Conservation (phyloP, 495 filamentous ascomycete genomes). For the Viridothelium virens region DNA sequence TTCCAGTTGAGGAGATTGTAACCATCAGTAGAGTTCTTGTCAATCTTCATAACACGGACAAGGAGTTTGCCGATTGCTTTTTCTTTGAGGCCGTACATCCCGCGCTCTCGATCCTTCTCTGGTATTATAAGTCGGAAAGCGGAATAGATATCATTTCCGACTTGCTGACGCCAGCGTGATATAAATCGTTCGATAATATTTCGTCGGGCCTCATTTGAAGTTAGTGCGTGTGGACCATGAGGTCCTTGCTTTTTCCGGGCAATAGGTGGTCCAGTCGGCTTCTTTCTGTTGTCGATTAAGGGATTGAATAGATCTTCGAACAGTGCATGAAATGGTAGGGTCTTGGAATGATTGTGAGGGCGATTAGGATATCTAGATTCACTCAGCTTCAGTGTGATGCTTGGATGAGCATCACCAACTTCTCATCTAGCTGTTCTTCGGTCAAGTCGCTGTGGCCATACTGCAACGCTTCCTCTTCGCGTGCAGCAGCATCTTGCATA, state of each 20-base stretch:
- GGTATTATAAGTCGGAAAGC: constrained; percentile 88
- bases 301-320: constrained; percentile 77
- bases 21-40: constrained; percentile 82
- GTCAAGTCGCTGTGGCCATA: constrained; percentile 40
- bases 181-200: constrained; percentile 87
- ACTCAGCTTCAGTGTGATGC: neutral
- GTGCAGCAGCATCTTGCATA: constrained; percentile 35
- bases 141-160: constrained; percentile 88
- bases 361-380: constrained; percentile 67
- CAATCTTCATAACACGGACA: constrained; percentile 86
- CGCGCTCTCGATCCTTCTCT: constrained; percentile 84
- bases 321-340: constrained; percentile 76
- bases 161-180: constrained; percentile 75
- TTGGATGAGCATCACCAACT: constrained; percentile 40
- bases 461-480: constrained; percentile 34
- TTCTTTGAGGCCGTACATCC: constrained; percentile 94
- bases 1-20: constrained; percentile 88
- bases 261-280: constrained; percentile 46
- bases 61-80: constrained; percentile 80
- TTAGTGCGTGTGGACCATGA: constrained; percentile 49
- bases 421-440: constrained; percentile 54
- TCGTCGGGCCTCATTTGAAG: constrained; percentile 76
- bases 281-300: constrained; percentile 74
- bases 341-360: constrained; percentile 68
- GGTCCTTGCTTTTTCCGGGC: constrained; percentile 50